A percentile compares a stretch with the other conserved stretches of the same genome.
These are phyloP conservation scores for Suillus luteus DNA, from an alignment of 768 basidiomycete species.

Conservation along the genomic window DNA sequence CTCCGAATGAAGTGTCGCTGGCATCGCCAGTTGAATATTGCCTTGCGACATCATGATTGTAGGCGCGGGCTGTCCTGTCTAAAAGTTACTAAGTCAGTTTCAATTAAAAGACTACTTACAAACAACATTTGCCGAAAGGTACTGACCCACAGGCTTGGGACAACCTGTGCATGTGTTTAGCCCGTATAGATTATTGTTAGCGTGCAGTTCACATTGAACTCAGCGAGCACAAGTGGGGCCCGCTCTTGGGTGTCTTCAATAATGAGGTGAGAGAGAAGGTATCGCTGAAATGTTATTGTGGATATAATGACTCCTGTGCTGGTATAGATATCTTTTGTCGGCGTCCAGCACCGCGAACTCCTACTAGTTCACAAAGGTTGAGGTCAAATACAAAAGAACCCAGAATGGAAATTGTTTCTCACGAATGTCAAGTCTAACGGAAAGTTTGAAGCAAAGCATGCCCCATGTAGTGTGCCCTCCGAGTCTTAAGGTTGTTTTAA, in stretches of 20 bases:
- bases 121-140: conserved; percentile 73
- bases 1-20: conserved; percentile 78
- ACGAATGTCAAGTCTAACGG: background rate
- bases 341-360: conserved; percentile 23
- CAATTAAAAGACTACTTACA: conserved; percentile 56
- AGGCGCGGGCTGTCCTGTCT: conserved; percentile 77
- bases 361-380: background rate
- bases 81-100: conserved; percentile 43
- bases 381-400: background rate
- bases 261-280: conserved; percentile 16
- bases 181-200: conserved; percentile 71
- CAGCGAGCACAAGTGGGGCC: conserved; percentile 37
- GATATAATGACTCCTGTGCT: conserved; percentile 28
- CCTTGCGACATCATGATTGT: conserved; percentile 48
- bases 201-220: conserved; percentile 50
- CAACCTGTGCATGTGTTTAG: background rate
- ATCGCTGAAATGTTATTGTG: conserved; percentile 16
- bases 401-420: background rate
- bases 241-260: conserved; percentile 9
- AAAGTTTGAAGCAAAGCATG: conserved; percentile 3
- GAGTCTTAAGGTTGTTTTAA: background rate
- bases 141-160: conserved; percentile 52
- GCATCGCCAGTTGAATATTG: conserved; percentile 55
- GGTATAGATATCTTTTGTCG: conserved; percentile 17
- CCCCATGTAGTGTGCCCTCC: background rate